A percentile compares a stretch with the other conserved stretches of the same genome.
Evolutionary conservation across 768 basidiomycete species (phyloP).

Genomic region (Collybia nuda): DNA sequence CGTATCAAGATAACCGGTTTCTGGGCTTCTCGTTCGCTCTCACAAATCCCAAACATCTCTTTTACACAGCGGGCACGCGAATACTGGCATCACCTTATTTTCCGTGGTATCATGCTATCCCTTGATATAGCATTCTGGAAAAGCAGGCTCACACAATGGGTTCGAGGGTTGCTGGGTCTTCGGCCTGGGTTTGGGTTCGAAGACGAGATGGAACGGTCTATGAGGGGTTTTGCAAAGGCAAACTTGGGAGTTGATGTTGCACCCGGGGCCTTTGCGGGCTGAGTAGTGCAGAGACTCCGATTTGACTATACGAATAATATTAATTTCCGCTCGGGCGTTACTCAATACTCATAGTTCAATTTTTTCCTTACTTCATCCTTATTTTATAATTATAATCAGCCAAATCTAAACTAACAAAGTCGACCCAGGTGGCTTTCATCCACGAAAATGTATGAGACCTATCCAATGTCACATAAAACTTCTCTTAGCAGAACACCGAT

Average conservation of each 20-base stretch:
- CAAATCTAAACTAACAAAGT: too few species aligned
- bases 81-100: constrained; percentile 60
- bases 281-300: constrained; percentile 3
- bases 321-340: too few species aligned
- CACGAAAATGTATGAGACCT: too few species aligned
- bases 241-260: constrained; percentile 78
- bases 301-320: too few species aligned
- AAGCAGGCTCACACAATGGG: constrained; percentile 52
- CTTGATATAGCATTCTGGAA: constrained; percentile 76
- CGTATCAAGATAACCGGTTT: constrained; percentile 87
- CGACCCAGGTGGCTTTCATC: too few species aligned
- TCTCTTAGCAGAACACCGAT: constrained; percentile 33
- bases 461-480: too few species aligned
- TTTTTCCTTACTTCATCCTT: too few species aligned
- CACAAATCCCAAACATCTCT: constrained; percentile 40
- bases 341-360: too few species aligned
- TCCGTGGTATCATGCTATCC: constrained; percentile 60
- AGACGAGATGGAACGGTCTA: constrained; percentile 75
- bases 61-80: constrained; percentile 44
- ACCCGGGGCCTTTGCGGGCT: constrained; percentile 53
- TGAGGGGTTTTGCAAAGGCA: constrained; percentile 74
- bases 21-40: constrained; percentile 74
- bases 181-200: constrained; percentile 59
- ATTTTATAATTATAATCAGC: too few species aligned
- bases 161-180: constrained; percentile 40